These are phyloP conservation scores for Chaetomiaceae sp. DNA, from an alignment of 2,329 filamentous ascomycete genomes.

Conservation along the genomic window DNA sequence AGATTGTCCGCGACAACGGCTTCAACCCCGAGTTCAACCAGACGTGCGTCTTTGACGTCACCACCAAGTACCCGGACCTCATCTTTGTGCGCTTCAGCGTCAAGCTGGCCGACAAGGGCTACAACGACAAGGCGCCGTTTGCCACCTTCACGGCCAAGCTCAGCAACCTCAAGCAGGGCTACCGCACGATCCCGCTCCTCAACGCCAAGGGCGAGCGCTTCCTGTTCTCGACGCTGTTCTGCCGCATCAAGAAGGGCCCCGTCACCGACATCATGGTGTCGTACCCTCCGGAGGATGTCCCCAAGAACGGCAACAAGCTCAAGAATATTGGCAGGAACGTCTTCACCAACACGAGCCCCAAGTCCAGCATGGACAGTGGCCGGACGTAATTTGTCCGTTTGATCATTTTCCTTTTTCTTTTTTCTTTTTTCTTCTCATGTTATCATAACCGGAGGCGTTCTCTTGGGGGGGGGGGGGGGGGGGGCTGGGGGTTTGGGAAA, in stretches of 20 bases:
- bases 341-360: conserved; percentile 50
- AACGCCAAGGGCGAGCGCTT: conserved; percentile 89
- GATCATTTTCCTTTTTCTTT: neutral
- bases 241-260: conserved; percentile 67
- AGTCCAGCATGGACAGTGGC: conserved; percentile 42
- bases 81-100: conserved; percentile 93
- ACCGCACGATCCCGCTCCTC: conserved; percentile 84
- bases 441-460: conserved; percentile 8
- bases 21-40: conserved; percentile 89
- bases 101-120: conserved; percentile 76
- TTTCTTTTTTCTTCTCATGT: neutral
- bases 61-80: conserved; percentile 90
- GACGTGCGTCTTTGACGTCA: conserved; percentile 72
- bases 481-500: too few species aligned
- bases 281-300: conserved; percentile 37
- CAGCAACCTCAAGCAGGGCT: conserved; percentile 82
- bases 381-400: conserved; percentile 14
- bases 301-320: conserved; percentile 48
- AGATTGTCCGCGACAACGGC: conserved; percentile 79
- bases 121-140: conserved; percentile 60
- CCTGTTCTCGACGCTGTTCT: conserved; percentile 91
- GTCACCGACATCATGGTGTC: conserved; percentile 55
- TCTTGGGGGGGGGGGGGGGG: neutral
- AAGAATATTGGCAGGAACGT: conserved; percentile 55
- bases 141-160: conserved; percentile 93